Conservation (phyloP, 805 yeast species). For the Sungouiozyma intestinalis region DNA sequence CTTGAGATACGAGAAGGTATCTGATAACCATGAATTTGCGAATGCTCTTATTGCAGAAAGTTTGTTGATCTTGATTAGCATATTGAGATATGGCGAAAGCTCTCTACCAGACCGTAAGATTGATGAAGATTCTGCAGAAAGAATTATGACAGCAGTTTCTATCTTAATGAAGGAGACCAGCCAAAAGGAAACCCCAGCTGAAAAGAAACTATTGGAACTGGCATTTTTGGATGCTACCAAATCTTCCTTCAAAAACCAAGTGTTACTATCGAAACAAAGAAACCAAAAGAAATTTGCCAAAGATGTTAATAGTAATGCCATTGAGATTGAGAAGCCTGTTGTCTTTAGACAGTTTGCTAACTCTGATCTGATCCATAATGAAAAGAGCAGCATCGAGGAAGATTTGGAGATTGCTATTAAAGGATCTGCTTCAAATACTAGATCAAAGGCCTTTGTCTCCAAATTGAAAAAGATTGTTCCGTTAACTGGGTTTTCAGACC, state of each 20-base stretch:
- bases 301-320: constrained; percentile 51
- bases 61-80: constrained; percentile 81
- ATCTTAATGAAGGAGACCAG: constrained; percentile 53
- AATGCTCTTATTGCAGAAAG: constrained; percentile 95
- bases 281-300: constrained; percentile 47
- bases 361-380: constrained; percentile 29
- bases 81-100: constrained; percentile 79
- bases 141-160: constrained; percentile 79
- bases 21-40: constrained; percentile 43
- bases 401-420: constrained; percentile 48
- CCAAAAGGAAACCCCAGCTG: constrained; percentile 33
- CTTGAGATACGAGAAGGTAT: constrained; percentile 54
- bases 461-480: constrained; percentile 82
- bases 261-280: constrained; percentile 48
- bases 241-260: constrained; percentile 67
- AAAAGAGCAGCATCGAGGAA: constrained; percentile 41
- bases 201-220: constrained; percentile 36
- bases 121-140: constrained; percentile 95
- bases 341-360: constrained; percentile 67
- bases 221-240: constrained; percentile 85
- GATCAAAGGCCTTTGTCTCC: constrained; percentile 55
- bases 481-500: constrained; percentile 96
- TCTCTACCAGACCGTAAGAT: constrained; percentile 58
- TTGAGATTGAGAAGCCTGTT: constrained; percentile 70
- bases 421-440: constrained; percentile 32